Conservation (phyloP, 2,329 filamentous ascomycete species). For the Trichoderma lentiforme region DNA sequence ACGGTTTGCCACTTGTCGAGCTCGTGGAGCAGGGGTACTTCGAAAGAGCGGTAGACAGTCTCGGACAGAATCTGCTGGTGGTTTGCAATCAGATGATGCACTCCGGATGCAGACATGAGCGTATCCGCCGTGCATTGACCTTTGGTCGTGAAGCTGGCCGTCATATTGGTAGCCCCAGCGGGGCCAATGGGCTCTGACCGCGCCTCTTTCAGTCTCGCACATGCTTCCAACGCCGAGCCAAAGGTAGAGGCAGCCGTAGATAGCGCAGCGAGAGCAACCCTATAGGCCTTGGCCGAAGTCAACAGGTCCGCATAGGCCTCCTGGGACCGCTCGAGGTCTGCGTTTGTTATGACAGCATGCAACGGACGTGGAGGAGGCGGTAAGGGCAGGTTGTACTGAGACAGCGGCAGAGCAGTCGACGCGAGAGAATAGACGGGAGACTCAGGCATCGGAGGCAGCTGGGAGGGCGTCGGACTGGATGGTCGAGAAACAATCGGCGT, state of each 20-base stretch:
- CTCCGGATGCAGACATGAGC: slow-evolving; percentile 59
- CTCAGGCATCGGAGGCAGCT: slow-evolving; percentile 57
- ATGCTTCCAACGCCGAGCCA: slow-evolving; percentile 62
- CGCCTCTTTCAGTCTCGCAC: slow-evolving; percentile 65
- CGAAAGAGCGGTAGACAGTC: slow-evolving; percentile 65
- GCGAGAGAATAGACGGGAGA: slow-evolving; percentile 63
- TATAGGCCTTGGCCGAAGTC: slow-evolving; percentile 60
- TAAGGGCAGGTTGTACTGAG: slow-evolving; percentile 56
- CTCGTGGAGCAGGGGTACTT: slow-evolving; percentile 67
- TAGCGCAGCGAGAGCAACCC: slow-evolving; percentile 57
- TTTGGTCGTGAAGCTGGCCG: slow-evolving; percentile 46
- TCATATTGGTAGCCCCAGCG: slow-evolving; percentile 37
- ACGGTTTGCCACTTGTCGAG: slow-evolving; percentile 62
- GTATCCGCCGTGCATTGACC: slow-evolving; percentile 60
- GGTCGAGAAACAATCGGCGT: slow-evolving; percentile 31
- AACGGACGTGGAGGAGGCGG: slow-evolving; percentile 58
- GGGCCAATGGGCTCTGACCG: slow-evolving; percentile 55
- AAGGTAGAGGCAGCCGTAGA: slow-evolving; percentile 62
- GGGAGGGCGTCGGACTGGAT: slow-evolving; percentile 52
- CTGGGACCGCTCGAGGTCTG: slow-evolving; percentile 62
- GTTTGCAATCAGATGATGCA: slow-evolving; percentile 66
- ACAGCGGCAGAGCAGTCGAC: slow-evolving; percentile 59
- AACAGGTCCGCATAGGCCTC: slow-evolving; percentile 61
- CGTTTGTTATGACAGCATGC: slow-evolving; percentile 59
- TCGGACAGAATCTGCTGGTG: slow-evolving; percentile 68